A percentile compares a stretch with the other conserved stretches of the same genome.
Conservation (phyloP, 1,139 yeast genomes). For the Scheffersomyces insectosa region DNA sequence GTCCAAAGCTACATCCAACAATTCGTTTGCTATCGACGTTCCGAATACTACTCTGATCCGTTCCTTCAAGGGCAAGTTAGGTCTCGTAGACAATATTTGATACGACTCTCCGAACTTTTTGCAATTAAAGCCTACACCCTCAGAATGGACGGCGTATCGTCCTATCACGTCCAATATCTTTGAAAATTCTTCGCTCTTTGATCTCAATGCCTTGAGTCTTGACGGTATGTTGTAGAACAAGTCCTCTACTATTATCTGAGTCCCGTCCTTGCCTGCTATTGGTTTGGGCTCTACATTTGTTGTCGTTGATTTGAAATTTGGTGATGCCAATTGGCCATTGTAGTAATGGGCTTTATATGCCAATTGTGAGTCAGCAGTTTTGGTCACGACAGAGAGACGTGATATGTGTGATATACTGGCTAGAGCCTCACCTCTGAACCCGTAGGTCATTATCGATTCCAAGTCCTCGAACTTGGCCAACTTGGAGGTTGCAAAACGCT, state of each 20-base stretch:
- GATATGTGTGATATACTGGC: conserved; percentile 64
- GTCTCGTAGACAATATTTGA: conserved; percentile 56
- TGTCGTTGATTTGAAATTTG: conserved; percentile 30
- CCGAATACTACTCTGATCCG: conserved; percentile 78
- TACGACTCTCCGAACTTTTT: conserved; percentile 73
- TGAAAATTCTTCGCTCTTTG: conserved; percentile 72
- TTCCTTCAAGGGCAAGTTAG: conserved; percentile 51
- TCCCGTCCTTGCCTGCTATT: conserved; percentile 85
- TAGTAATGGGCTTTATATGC: conserved; percentile 70
- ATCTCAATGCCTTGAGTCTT: conserved; percentile 63
- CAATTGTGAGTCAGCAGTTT: conserved; percentile 56
- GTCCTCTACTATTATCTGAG: conserved; percentile 84
- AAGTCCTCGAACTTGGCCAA: conserved; percentile 51
- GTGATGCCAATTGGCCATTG: conserved; percentile 58
- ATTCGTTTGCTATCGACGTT: conserved; percentile 62
- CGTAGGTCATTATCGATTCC: conserved; percentile 50
- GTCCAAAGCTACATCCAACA: conserved; percentile 45
- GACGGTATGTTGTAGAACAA: conserved; percentile 88
- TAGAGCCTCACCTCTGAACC: conserved; percentile 63
- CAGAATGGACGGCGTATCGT: conserved; percentile 76
- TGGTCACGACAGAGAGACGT: conserved; percentile 75
- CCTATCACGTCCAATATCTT: conserved; percentile 82
- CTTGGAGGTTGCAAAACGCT: conserved; percentile 60
- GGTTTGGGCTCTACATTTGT: conserved; percentile 57
- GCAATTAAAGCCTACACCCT: conserved; percentile 71